Percentiles rank a stretch among this genome's conserved stretches.
Evolutionary conservation across 768 basidiomycete genomes (phyloP).

Genomic region (Paxillus involutus): DNA sequence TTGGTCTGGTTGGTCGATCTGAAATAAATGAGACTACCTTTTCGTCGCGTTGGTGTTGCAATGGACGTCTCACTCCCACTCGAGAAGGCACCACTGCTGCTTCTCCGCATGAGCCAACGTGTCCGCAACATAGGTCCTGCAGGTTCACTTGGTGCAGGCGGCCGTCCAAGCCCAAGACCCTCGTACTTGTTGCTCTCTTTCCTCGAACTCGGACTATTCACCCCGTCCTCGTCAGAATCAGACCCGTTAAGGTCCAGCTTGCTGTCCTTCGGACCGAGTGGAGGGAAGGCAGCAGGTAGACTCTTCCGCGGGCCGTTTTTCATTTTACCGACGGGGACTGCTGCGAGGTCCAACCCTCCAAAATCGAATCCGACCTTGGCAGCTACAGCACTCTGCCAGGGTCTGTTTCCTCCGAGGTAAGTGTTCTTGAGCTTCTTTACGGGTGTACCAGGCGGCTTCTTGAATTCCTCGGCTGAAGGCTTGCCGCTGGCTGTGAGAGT

Average conservation of each 20-base stretch:
- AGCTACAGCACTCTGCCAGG: constrained; percentile 82
- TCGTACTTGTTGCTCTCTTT: constrained; percentile 53
- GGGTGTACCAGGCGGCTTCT: constrained; percentile 76
- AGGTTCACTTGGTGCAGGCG: constrained; percentile 32
- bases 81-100: constrained; percentile 81
- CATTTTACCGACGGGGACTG: constrained; percentile 38
- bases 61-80: constrained; percentile 66
- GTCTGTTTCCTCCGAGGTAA: constrained; percentile 55
- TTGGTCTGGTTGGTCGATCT: constrained; percentile 1
- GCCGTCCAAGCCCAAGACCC: constrained; percentile 67
- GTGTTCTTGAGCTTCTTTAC: constrained; percentile 73
- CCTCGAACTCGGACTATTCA: constrained; percentile 62
- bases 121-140: constrained; percentile 41
- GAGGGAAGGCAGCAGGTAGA: constrained; percentile 69
- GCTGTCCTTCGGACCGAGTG: constrained; percentile 34
- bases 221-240: constrained; percentile 63
- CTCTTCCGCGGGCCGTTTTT: constrained; percentile 67
- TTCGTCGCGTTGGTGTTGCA: constrained; percentile 63
- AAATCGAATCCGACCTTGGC: constrained; percentile 59
- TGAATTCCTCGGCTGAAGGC: constrained; percentile 40
- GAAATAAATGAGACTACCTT: constrained; percentile 43
- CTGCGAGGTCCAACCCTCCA: constrained; percentile 36
- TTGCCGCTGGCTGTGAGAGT: constrained; percentile 63
- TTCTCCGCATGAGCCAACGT: constrained; percentile 70
- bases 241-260: constrained; percentile 35